Evolutionary conservation across 805 yeast species (phyloP).

Genomic region (Candida chauliodis): DNA sequence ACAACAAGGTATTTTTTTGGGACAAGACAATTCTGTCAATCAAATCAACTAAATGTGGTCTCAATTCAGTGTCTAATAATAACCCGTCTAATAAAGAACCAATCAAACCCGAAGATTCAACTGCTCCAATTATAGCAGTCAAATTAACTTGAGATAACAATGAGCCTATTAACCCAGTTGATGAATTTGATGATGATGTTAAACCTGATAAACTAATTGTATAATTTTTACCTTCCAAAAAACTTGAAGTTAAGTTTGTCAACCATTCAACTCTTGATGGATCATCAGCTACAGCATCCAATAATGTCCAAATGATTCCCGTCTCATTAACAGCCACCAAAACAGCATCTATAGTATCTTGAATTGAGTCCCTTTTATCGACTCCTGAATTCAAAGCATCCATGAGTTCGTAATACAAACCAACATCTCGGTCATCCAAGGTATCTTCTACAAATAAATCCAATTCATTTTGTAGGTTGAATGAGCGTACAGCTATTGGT

Average conservation of each 20-base stretch:
- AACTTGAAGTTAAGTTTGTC: slow-evolving; percentile 28
- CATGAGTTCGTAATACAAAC: slow-evolving; percentile 9
- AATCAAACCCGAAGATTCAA: slow-evolving; percentile 33
- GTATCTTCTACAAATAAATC: slow-evolving; percentile 12
- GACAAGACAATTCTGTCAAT: slow-evolving; percentile 27
- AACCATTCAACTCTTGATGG: slow-evolving; percentile 24
- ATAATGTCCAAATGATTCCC: slow-evolving; percentile 30
- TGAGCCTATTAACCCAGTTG: slow-evolving; percentile 7
- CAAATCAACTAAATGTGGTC: slow-evolving; percentile 30
- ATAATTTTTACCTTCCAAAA: slow-evolving; percentile 13
- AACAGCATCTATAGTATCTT: slow-evolving; percentile 18
- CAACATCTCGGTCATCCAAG: slow-evolving; percentile 10
- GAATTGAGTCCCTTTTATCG: slow-evolving; percentile 4
- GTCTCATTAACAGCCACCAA: slow-evolving; percentile 27
- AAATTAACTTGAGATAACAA: slow-evolving; percentile 14
- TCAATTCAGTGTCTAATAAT: slow-evolving; percentile 29
- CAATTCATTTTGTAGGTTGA: slow-evolving; percentile 15
- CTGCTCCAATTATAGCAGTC: slow-evolving; percentile 20
- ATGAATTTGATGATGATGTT: neutral
- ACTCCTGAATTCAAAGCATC: slow-evolving; percentile 1
- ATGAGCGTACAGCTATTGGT: slow-evolving; percentile 4
- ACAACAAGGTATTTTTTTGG: slow-evolving; percentile 24
- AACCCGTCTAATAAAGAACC: slow-evolving; percentile 34
- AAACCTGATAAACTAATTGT: slow-evolving; percentile 6
- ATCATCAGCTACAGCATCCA: slow-evolving; percentile 32